A percentile compares a stretch with the other conserved stretches of the same genome.
Conservation (phyloP, 192 early-diverging fungal genomes). For the Linderina pennispora region DNA sequence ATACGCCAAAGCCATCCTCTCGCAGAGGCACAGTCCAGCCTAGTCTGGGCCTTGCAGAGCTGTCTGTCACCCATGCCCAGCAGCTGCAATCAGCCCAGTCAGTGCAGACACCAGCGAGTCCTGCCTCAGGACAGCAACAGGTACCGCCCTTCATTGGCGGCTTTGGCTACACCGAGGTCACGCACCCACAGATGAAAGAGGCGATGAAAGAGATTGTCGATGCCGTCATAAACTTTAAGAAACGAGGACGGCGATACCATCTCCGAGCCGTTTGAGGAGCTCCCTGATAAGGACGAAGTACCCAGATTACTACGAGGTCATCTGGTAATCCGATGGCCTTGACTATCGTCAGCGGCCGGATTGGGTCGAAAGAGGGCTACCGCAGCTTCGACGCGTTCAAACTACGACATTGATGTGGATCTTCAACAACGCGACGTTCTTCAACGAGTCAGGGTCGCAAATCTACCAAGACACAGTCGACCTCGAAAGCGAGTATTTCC, state of each 20-base stretch:
- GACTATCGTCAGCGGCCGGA: too few relatives aligned
- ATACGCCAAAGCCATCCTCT: too few relatives aligned
- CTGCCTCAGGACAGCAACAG: too few relatives aligned
- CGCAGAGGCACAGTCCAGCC: too few relatives aligned
- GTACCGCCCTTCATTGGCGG: slow-evolving; percentile 46
- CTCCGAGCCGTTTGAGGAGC: slow-evolving; percentile 70
- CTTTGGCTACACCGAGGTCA: slow-evolving; percentile 33
- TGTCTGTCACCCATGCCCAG: neutral
- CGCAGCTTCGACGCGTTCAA: slow-evolving; percentile 61
- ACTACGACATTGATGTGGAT: slow-evolving; percentile 75
- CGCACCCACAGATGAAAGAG: slow-evolving; percentile 30
- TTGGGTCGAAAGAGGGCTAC: slow-evolving; percentile 59
- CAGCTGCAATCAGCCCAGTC: too few relatives aligned
- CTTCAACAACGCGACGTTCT: slow-evolving; percentile 89
- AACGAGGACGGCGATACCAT: slow-evolving; percentile 52
- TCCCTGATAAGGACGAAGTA: slow-evolving; percentile 72
- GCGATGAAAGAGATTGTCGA: slow-evolving; percentile 40
- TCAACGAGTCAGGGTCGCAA: slow-evolving; percentile 81
- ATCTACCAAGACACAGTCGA: slow-evolving; percentile 70
- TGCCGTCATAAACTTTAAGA: slow-evolving; percentile 18
- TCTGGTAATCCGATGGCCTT: slow-evolving; percentile 72
- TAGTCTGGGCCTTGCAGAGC: too few relatives aligned
- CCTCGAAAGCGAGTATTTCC: slow-evolving; percentile 34
- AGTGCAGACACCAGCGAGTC: too few relatives aligned
- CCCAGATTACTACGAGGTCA: slow-evolving; percentile 88